A percentile compares a stretch with the other conserved stretches of the same genome.
Conservation (phyloP, 1,139 yeast species). For the Pneumocystis canis region DNA sequence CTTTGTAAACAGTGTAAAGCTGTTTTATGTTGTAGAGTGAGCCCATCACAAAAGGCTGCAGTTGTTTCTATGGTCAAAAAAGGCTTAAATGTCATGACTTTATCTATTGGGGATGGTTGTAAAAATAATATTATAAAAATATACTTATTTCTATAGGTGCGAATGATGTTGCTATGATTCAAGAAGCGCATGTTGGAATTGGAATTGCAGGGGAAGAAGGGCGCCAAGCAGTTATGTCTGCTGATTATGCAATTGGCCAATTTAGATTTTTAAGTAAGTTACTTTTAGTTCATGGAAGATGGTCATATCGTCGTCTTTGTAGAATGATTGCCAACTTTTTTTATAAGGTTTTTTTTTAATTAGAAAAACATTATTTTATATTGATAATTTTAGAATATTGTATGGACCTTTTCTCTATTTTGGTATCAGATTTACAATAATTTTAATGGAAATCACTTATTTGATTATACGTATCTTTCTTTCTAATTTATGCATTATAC, state of each 20-base stretch:
- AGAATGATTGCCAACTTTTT: constrained; percentile 93
- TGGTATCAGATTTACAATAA: constrained; percentile 83
- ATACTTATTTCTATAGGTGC: constrained; percentile 41
- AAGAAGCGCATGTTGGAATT: constrained; percentile 93
- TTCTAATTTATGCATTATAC: background rate
- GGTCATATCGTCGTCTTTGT: constrained; percentile 83
- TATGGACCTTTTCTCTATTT: constrained; percentile 72
- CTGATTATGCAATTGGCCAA: constrained; percentile 94
- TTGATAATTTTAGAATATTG: constrained; percentile 37
- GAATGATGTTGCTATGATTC: constrained; percentile 97
- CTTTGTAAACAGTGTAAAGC: constrained; percentile 89
- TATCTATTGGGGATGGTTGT: constrained; percentile 70
- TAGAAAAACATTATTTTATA: background rate
- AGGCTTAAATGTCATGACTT: constrained; percentile 68
- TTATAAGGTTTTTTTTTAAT: constrained; percentile 36
- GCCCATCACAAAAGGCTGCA: constrained; percentile 93
- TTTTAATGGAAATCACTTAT: constrained; percentile 84
- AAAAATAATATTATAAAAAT: background rate
- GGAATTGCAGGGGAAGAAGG: constrained; percentile 99
- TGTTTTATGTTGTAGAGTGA: constrained; percentile 87
- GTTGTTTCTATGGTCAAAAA: constrained; percentile 82
- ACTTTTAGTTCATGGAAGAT: constrained; percentile 82
- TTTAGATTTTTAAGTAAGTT: constrained; percentile 70
- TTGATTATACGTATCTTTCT: constrained; percentile 39
- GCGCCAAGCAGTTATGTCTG: constrained; percentile 93